phyloP scores from a whole-genome alignment of 2,329 filamentous ascomycete species.

The Epicoccum sorghinum region DNA sequence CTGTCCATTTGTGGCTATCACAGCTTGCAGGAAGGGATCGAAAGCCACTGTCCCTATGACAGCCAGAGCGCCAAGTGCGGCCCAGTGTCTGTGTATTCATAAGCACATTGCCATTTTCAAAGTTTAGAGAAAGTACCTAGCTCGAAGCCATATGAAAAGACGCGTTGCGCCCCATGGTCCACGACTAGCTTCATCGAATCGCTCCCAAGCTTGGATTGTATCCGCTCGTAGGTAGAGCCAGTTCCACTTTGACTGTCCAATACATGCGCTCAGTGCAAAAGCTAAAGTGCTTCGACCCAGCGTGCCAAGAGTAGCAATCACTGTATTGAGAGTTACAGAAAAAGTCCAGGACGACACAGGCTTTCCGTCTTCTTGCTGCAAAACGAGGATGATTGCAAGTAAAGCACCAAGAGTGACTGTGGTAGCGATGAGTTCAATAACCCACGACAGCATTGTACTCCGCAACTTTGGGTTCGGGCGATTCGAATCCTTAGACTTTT shows the following conservation, averaged over 20 bases:
- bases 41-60: slow-evolving; percentile 11
- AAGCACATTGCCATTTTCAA: neutral
- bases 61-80: slow-evolving; percentile 13
- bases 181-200: slow-evolving; percentile 24
- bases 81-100: slow-evolving; percentile 11
- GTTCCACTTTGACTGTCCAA: slow-evolving; percentile 23
- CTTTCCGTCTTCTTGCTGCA: slow-evolving; percentile 8
- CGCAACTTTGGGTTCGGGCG: neutral
- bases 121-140: neutral
- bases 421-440: neutral
- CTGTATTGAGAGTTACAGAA: slow-evolving; percentile 16
- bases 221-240: slow-evolving; percentile 16
- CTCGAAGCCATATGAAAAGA: slow-evolving; percentile 15
- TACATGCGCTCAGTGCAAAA: slow-evolving; percentile 19
- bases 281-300: slow-evolving; percentile 16
- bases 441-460: neutral
- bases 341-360: slow-evolving; percentile 12
- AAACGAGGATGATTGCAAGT: neutral
- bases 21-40: slow-evolving; percentile 18
- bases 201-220: slow-evolving; percentile 5
- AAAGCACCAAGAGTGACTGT: neutral
- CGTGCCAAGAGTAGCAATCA: slow-evolving; percentile 16
- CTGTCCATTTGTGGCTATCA: slow-evolving; percentile 3
- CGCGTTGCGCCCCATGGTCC: slow-evolving; percentile 17
- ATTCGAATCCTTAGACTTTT: neutral